A percentile compares a stretch with the other conserved stretches of the same genome.
Evolutionary conservation across 78 protist genomes (phyloP).

Genomic region (Pigoraptor vietnamica): DNA sequence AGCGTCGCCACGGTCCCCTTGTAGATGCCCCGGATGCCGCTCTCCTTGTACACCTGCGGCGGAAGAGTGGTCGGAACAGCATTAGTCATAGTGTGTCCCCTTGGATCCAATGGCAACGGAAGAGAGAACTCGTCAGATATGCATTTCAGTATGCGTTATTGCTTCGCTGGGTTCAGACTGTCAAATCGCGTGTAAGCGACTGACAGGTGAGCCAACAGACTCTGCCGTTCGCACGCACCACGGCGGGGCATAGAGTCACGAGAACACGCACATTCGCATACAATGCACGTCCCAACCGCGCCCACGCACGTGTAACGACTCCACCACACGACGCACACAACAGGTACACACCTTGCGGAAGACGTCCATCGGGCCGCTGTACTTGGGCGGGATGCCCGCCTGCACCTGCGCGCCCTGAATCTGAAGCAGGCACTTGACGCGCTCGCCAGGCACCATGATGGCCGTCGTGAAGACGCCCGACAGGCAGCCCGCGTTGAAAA

Average conservation of each 20-base stretch:
- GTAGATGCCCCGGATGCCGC: conserved; percentile 43
- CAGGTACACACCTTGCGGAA: conserved; percentile 20
- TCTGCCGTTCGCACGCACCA: too few relatives aligned
- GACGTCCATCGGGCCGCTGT: conserved; percentile 44
- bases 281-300: background rate
- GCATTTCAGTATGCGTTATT: too few relatives aligned
- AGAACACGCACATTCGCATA: background rate
- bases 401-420: background rate
- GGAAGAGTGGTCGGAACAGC: too few relatives aligned
- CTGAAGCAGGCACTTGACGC: conserved; percentile 61
- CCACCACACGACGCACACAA: background rate
- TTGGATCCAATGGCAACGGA: background rate
- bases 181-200: too few relatives aligned
- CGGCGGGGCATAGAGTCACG: background rate
- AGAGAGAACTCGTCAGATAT: background rate
- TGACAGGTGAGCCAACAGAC: too few relatives aligned
- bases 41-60: conserved; percentile 26
- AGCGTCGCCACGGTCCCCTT: conserved; percentile 51
- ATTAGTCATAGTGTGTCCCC: background rate
- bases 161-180: too few relatives aligned
- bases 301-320: background rate
- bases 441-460: conserved; percentile 61
- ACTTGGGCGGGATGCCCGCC: background rate
- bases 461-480: conserved; percentile 59
- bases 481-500: conserved; percentile 36